Conservation (phyloP, 352 stramenopile species). For the Phytophthora syringae region DNA sequence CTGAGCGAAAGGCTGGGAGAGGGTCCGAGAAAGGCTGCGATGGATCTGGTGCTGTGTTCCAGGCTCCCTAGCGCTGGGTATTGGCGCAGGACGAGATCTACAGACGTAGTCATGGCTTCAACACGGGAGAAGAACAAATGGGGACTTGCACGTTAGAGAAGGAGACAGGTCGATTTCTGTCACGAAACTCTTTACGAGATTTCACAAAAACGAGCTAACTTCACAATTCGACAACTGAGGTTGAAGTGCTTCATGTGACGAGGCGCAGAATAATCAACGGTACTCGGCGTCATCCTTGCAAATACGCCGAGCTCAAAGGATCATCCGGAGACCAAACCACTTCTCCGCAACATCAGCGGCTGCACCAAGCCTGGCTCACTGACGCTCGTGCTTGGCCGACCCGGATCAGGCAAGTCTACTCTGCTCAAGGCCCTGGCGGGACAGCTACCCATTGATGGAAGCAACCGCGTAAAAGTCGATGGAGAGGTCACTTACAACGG, state of each 20-base stretch:
- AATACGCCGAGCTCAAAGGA: neutral
- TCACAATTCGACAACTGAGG: neutral
- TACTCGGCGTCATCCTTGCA: neutral
- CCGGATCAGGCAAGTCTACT: conserved; percentile 47
- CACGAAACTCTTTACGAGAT: too few species aligned
- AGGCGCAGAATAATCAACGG: conserved; percentile 5
- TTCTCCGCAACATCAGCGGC: conserved; percentile 34
- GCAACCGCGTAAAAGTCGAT: conserved; percentile 25
- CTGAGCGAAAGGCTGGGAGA: too few species aligned
- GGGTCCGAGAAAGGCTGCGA: conserved; percentile 7
- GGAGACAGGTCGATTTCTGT: too few species aligned
- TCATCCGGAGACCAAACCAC: conserved; percentile 2
- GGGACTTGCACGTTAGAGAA: too few species aligned
- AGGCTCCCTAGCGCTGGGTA: neutral
- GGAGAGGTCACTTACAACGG: conserved; percentile 38
- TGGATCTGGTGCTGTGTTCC: neutral
- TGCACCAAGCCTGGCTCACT: conserved; percentile 35
- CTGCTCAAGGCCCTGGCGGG: conserved; percentile 43
- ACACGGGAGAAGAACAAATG: too few species aligned
- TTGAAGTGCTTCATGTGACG: conserved; percentile 7
- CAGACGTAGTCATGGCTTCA: too few species aligned
- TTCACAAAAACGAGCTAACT: neutral
- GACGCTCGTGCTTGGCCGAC: conserved; percentile 35
- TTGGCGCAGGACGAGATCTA: conserved; percentile 11
- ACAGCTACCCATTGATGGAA: conserved; percentile 30